Conservation (phyloP, 345 rosid species). For the Luvunga scandens region DNA sequence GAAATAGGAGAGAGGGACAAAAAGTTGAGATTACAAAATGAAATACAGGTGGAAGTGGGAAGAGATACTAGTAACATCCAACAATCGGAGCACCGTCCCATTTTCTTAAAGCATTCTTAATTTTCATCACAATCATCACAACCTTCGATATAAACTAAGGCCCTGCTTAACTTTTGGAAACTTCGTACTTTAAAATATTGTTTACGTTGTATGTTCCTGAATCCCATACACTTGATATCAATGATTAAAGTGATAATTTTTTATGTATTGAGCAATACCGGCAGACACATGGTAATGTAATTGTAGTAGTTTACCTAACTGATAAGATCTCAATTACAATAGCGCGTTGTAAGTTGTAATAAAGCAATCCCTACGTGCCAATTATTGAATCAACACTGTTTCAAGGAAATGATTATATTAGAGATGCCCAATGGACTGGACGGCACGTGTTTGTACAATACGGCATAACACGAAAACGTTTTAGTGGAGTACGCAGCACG, state of each 20-base stretch:
- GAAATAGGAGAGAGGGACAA: conserved; percentile 3
- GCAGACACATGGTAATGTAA: neutral
- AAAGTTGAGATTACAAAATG: neutral
- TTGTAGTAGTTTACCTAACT: too few species aligned
- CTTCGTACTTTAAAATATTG: conserved; percentile 4
- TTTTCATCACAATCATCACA: neutral
- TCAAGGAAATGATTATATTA: too few species aligned
- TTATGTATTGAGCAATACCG: neutral
- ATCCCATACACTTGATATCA: neutral
- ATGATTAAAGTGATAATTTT: neutral
- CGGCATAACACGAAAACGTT: too few species aligned
- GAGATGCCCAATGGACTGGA: too few species aligned
- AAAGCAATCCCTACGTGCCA: too few species aligned
- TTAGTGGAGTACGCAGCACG: too few species aligned
- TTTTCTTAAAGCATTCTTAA: conserved; percentile 22
- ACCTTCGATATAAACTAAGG: too few species aligned
- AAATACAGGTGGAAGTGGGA: too few species aligned
- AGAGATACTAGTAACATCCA: too few species aligned
- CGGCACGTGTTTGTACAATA: too few species aligned
- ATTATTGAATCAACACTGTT: too few species aligned
- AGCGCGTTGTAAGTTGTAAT: too few species aligned
- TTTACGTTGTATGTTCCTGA: neutral
- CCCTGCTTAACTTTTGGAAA: neutral
- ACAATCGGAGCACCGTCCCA: conserved; percentile 17
- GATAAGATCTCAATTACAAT: neutral